Percentiles rank a stretch among this genome's conserved stretches.
Evolutionary conservation across 1,284 basidiomycete genomes (phyloP).

Genomic region (Coniferiporia weirii): DNA sequence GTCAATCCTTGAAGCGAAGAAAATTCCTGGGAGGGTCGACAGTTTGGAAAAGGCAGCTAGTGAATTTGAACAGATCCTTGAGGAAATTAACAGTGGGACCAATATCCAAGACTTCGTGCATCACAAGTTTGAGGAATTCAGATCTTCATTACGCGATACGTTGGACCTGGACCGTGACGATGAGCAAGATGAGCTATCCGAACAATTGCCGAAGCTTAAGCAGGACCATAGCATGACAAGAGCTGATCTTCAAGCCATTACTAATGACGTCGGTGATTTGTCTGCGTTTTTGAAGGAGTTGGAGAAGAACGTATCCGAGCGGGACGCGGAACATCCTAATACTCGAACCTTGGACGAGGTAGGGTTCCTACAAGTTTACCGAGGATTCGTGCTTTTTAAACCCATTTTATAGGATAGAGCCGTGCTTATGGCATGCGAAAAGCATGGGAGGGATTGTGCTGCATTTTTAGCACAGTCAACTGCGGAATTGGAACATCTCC

Average conservation of each 20-base stretch:
- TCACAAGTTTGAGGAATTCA: conserved; percentile 1
- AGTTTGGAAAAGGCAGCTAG: background rate
- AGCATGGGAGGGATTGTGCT: background rate
- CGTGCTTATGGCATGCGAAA: background rate
- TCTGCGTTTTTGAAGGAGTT: background rate
- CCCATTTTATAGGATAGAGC: background rate
- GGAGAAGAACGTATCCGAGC: background rate
- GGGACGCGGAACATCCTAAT: background rate
- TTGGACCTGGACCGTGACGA: background rate
- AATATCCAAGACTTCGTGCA: background rate
- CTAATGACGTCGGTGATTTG: background rate
- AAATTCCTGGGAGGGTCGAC: background rate
- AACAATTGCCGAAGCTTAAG: background rate
- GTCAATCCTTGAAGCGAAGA: background rate
- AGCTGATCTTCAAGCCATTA: background rate
- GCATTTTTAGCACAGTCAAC: background rate
- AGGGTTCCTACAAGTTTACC: background rate
- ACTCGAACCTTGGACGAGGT: background rate
- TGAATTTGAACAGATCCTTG: background rate
- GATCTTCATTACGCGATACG: background rate
- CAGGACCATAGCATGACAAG: background rate
- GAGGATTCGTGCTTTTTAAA: background rate
- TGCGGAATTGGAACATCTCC: background rate
- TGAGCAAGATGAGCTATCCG: background rate
- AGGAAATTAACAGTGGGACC: background rate